phyloP scores from a whole-genome alignment of 192 early-diverging fungal species.

The Mortierella hygrophila region DNA sequence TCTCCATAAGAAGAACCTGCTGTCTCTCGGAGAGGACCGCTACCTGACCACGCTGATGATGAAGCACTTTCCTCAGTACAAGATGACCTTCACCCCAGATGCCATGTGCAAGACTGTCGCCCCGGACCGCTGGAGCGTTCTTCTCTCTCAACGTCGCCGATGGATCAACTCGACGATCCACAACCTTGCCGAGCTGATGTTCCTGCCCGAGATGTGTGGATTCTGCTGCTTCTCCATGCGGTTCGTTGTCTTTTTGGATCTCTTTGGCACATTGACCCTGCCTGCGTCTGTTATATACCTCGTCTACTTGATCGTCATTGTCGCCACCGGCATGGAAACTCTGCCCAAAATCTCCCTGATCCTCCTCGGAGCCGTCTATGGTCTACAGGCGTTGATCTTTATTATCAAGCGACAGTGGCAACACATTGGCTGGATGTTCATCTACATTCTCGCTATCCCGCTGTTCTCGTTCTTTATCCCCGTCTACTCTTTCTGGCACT shows the following conservation, averaged over 20 bases:
- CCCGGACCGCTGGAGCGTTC: slow-evolving; percentile 89
- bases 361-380: slow-evolving; percentile 88
- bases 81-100: slow-evolving; percentile 92
- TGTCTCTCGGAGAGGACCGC: slow-evolving; percentile 96
- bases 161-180: slow-evolving; percentile 99
- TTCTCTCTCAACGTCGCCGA: slow-evolving; percentile 95
- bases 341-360: slow-evolving; percentile 86
- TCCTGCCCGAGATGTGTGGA: slow-evolving; percentile 91
- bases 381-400: slow-evolving; percentile 84
- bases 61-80: slow-evolving; percentile 96
- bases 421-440: slow-evolving; percentile 86
- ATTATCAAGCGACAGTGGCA: slow-evolving; percentile 75
- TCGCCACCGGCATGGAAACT: slow-evolving; percentile 69
- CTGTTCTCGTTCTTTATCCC: slow-evolving; percentile 95
- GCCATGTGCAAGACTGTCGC: slow-evolving; percentile 92
- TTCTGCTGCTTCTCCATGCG: slow-evolving; percentile 99
- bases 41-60: slow-evolving; percentile 97
- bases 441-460: slow-evolving; percentile 92
- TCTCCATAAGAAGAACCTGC: slow-evolving; percentile 96
- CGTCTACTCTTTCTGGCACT: slow-evolving; percentile 97
- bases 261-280: slow-evolving; percentile 83
- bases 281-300: slow-evolving; percentile 88
- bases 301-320: slow-evolving; percentile 79
- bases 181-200: slow-evolving; percentile 91
- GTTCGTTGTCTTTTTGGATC: slow-evolving; percentile 94